Percentiles rank a stretch among this genome's conserved stretches.
phyloP scores from a whole-genome alignment of 2,329 filamentous ascomycete species.

The Aspergillus sojae region DNA sequence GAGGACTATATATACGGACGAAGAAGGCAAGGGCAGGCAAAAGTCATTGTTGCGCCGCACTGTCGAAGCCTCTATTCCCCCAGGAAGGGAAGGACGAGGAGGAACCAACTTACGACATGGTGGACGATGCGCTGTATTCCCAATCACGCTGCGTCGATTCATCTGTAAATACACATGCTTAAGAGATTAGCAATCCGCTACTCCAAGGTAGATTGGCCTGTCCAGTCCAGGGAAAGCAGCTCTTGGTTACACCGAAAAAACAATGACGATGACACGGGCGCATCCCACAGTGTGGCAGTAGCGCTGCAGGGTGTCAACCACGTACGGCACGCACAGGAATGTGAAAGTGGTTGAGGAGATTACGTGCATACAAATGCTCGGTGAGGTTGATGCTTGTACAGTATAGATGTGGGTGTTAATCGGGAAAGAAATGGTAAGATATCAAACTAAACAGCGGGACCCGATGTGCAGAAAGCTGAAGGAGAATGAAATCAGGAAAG shows the following conservation, averaged over 20 bases:
- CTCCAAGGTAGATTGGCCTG: conserved; percentile 31
- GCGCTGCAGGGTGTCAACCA: conserved; percentile 27
- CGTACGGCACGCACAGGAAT: conserved; percentile 4
- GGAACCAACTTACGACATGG: conserved; percentile 44
- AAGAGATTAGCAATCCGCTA: conserved; percentile 39
- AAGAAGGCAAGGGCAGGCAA: not conserved
- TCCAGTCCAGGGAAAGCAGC: conserved; percentile 33
- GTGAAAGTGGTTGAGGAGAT: conserved; percentile 7
- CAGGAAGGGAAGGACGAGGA: conserved; percentile 17
- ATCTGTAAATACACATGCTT: conserved; percentile 44
- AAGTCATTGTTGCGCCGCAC: not conserved
- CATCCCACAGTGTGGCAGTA: conserved; percentile 37
- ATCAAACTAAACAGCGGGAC: not conserved
- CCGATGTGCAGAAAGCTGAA: too few relatives aligned
- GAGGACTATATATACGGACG: conserved; percentile 4
- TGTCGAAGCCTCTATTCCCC: conserved; percentile 1
- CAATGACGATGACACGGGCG: conserved; percentile 40
- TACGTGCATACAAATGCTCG: conserved; percentile 6
- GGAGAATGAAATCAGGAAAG: not conserved
- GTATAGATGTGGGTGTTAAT: conserved; percentile 6
- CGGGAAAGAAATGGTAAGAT: conserved; percentile 1
- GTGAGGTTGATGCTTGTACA: conserved; percentile 7
- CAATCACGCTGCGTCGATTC: conserved; percentile 40
- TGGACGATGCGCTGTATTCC: conserved; percentile 36
- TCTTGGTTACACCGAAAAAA: conserved; percentile 37